Percentiles rank a stretch among this genome's conserved stretches.
These are phyloP conservation scores for Pichia sp. DNA, from an alignment of 1,139 yeast species.

Conservation along the genomic window DNA sequence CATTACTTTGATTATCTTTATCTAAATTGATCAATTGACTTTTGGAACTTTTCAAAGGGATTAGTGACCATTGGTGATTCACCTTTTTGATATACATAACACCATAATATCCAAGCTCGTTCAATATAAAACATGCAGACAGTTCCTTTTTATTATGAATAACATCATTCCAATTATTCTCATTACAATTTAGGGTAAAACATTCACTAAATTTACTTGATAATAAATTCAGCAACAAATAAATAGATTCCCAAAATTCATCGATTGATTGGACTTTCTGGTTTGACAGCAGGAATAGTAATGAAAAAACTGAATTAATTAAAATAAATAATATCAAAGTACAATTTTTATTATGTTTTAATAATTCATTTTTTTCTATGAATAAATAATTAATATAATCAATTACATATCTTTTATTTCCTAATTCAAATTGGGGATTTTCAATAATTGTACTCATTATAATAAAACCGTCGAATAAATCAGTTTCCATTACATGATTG, in stretches of 20 bases:
- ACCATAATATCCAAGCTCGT: slow-evolving; percentile 21
- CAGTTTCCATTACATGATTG: slow-evolving; percentile 9
- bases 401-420: slow-evolving; percentile 8
- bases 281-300: neutral
- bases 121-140: slow-evolving; percentile 16
- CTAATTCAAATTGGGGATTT: slow-evolving; percentile 1
- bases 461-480: slow-evolving; percentile 12
- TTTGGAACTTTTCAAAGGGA: slow-evolving; percentile 13
- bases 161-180: slow-evolving; percentile 2
- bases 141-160: slow-evolving; percentile 4
- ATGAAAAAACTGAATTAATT: slow-evolving; percentile 11
- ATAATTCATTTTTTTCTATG: slow-evolving; percentile 14
- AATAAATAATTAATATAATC: slow-evolving; percentile 22
- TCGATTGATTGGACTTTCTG: neutral
- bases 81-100: slow-evolving; percentile 6
- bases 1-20: slow-evolving; percentile 1
- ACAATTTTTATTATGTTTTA: neutral
- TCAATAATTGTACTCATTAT: slow-evolving; percentile 16
- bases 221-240: slow-evolving; percentile 18
- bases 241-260: slow-evolving; percentile 16
- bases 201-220: slow-evolving; percentile 14
- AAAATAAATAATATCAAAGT: slow-evolving; percentile 15
- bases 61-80: slow-evolving; percentile 11
- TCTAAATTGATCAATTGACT: neutral
- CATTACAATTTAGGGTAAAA: slow-evolving; percentile 7